phyloP scores from a whole-genome alignment of 495 filamentous ascomycete species.

The Trichoderma erinaceum region DNA sequence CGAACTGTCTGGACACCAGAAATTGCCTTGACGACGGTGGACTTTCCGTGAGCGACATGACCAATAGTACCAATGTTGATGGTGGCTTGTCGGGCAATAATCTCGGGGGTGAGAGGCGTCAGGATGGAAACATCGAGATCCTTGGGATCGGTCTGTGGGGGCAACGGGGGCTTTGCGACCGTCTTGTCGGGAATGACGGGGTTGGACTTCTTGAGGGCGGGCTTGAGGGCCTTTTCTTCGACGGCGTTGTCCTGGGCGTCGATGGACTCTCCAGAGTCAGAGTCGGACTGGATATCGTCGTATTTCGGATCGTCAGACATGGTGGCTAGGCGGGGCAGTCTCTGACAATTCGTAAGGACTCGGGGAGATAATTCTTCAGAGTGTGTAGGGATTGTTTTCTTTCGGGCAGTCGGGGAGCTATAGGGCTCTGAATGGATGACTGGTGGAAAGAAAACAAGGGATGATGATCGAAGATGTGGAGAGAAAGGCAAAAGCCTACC shows the following conservation, averaged over 20 bases:
- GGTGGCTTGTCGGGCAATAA: constrained; percentile 93
- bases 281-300: constrained; percentile 44
- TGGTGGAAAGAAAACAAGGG: background rate
- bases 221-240: constrained; percentile 40
- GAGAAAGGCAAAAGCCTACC: background rate
- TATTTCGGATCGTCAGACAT: constrained; percentile 42
- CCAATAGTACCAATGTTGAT: constrained; percentile 99
- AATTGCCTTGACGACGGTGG: constrained; percentile 97
- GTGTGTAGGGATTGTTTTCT: background rate
- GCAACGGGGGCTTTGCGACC: constrained; percentile 52
- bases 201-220: constrained; percentile 41
- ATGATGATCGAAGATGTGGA: background rate
- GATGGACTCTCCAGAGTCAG: constrained; percentile 41
- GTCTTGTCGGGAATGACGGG: constrained; percentile 32
- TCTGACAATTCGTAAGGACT: background rate
- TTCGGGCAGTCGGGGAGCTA: background rate
- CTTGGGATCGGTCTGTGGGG: constrained; percentile 84
- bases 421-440: background rate
- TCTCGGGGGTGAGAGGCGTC: constrained; percentile 85
- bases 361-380: background rate
- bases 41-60: constrained; percentile 97
- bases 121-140: constrained; percentile 72
- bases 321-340: background rate
- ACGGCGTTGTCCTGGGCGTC: constrained; percentile 31
- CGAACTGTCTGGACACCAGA: constrained; percentile 97